Evolutionary conservation across 2,329 filamentous ascomycete genomes (phyloP).

Genomic region (Botryotinia narcissicola): DNA sequence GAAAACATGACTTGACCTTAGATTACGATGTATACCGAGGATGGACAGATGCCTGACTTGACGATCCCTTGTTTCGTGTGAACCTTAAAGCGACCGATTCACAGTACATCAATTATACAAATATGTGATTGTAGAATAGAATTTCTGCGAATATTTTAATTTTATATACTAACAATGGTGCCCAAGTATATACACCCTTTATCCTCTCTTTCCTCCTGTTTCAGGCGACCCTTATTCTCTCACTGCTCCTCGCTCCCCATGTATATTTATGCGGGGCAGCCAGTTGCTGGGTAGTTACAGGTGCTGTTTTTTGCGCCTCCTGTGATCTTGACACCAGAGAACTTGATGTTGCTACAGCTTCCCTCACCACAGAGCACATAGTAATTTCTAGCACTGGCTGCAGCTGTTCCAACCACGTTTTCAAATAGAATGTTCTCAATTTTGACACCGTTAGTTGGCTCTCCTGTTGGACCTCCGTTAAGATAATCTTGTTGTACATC

Average conservation of each 20-base stretch:
- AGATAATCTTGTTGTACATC: slow-evolving; percentile 53
- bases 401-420: slow-evolving; percentile 39
- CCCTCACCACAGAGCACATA: slow-evolving; percentile 43
- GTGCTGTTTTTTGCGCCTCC: slow-evolving; percentile 18
- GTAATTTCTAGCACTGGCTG: slow-evolving; percentile 39
- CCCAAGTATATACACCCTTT: not conserved
- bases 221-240: not conserved
- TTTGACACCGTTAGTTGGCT: slow-evolving; percentile 41
- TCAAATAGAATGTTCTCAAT: slow-evolving; percentile 41
- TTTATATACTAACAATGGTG: not conserved
- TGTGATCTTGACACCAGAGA: slow-evolving; percentile 40
- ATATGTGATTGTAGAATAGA: not conserved
- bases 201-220: not conserved
- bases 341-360: slow-evolving; percentile 41
- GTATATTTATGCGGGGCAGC: slow-evolving; percentile 30
- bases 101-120: not conserved
- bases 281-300: slow-evolving; percentile 37
- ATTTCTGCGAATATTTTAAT: not conserved
- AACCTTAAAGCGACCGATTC: not conserved
- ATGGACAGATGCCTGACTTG: not conserved
- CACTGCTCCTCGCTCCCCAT: too few species aligned
- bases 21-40: not conserved
- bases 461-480: slow-evolving; percentile 45
- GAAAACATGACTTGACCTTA: not conserved
- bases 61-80: not conserved